phyloP scores from a whole-genome alignment of 2,329 filamentous ascomycete species.

The Fusarium algeriense region DNA sequence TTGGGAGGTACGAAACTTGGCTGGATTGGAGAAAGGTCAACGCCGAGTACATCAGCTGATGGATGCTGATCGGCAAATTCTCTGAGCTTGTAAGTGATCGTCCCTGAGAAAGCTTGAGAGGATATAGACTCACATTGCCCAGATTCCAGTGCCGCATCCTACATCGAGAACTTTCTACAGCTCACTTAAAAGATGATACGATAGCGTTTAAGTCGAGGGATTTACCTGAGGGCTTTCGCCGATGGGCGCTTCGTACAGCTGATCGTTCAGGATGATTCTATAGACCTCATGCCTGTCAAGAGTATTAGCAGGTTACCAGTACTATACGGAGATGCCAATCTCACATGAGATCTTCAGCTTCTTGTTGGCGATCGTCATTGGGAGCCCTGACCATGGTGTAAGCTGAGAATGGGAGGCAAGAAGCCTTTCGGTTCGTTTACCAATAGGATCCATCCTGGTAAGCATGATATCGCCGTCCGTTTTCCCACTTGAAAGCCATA shows the following conservation, averaged over 20 bases:
- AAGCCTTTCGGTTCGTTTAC: not conserved
- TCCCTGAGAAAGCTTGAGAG: rapidly evolving
- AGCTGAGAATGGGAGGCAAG: not conserved
- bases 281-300: slow-evolving; percentile 44
- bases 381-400: slow-evolving; percentile 32
- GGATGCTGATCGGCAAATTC: slow-evolving; percentile 58
- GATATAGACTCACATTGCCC: slow-evolving; percentile 48
- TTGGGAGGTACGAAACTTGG: slow-evolving; percentile 70
- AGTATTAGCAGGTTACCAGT: rapidly evolving
- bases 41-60: slow-evolving; percentile 61
- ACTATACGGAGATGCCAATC: rapidly evolving
- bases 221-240: slow-evolving; percentile 44
- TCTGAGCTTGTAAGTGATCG: slow-evolving; percentile 7
- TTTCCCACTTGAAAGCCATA: slow-evolving; percentile 54
- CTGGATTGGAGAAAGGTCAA: slow-evolving; percentile 70
- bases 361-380: slow-evolving; percentile 47
- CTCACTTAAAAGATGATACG: rapidly evolving
- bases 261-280: slow-evolving; percentile 47
- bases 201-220: rapidly evolving
- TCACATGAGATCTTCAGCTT: slow-evolving; percentile 47
- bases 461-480: slow-evolving; percentile 63
- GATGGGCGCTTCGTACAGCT: slow-evolving; percentile 52
- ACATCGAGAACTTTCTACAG: slow-evolving; percentile 45
- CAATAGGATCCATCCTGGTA: slow-evolving; percentile 59
- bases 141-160: slow-evolving; percentile 55